Percentiles rank a stretch among this genome's conserved stretches.
These are phyloP conservation scores for Wickerhamiella kazuoi DNA, from an alignment of 805 yeast species.

Conservation along the genomic window DNA sequence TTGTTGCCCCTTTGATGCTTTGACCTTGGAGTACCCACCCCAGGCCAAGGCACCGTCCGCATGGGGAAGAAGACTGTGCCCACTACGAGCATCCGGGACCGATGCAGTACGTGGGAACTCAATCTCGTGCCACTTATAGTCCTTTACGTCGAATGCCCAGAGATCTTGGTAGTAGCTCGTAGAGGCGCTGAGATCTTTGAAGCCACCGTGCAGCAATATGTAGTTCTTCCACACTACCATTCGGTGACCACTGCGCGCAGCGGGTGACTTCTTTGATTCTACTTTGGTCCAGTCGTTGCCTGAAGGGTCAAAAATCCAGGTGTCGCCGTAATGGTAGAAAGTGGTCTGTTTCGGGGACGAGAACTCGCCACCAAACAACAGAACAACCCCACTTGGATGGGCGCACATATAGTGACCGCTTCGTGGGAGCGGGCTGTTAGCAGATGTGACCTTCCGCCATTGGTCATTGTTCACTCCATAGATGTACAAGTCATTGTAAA, in stretches of 20 bases:
- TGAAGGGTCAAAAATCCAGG: slow-evolving; percentile 79
- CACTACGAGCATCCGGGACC: slow-evolving; percentile 81
- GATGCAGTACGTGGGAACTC: slow-evolving; percentile 70
- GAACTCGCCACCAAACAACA: slow-evolving; percentile 92
- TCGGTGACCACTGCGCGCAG: slow-evolving; percentile 83
- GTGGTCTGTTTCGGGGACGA: slow-evolving; percentile 92
- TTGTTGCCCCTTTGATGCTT: slow-evolving; percentile 66
- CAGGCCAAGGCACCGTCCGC: slow-evolving; percentile 67
- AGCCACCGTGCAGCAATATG: slow-evolving; percentile 76
- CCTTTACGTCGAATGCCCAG: slow-evolving; percentile 84
- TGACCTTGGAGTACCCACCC: slow-evolving; percentile 91
- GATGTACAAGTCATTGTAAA: slow-evolving; percentile 64
- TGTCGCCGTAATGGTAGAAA: slow-evolving; percentile 89
- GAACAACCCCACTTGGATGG: slow-evolving; percentile 73
- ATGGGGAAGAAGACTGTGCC: slow-evolving; percentile 69
- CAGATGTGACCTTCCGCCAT: slow-evolving; percentile 67
- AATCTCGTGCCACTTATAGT: slow-evolving; percentile 79
- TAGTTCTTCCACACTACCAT: slow-evolving; percentile 84
- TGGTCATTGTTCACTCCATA: slow-evolving; percentile 59
- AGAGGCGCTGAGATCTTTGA: slow-evolving; percentile 69
- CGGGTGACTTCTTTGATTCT: slow-evolving; percentile 51
- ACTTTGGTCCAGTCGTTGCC: slow-evolving; percentile 81
- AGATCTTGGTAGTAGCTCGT: slow-evolving; percentile 72
- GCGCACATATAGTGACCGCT: slow-evolving; percentile 87
- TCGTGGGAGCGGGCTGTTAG: slow-evolving; percentile 80